phyloP scores from a whole-genome alignment of 257 asterid genomes.

The Echium plantagineum region DNA sequence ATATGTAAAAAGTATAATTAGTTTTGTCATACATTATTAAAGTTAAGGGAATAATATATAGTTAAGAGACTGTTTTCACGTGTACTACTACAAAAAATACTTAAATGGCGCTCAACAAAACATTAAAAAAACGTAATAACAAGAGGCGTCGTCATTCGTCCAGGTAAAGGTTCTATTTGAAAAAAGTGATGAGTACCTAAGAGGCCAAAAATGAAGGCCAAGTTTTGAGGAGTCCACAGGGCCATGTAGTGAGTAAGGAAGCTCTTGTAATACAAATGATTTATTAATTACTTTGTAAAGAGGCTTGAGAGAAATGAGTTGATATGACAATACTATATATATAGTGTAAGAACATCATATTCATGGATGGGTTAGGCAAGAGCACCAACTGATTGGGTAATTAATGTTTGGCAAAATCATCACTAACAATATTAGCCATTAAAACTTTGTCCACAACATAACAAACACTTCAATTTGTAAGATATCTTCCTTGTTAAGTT shows the following conservation, averaged over 20 bases:
- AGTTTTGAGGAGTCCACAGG: constrained; percentile 19
- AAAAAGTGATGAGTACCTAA: constrained; percentile 26
- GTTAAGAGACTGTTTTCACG: too few species aligned
- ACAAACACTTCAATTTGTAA: background rate
- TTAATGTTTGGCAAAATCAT: constrained; percentile 7
- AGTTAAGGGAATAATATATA: too few species aligned
- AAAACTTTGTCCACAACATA: background rate
- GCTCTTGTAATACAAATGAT: constrained; percentile 7
- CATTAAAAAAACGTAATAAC: too few species aligned
- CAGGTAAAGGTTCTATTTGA: background rate
- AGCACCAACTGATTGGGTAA: too few species aligned
- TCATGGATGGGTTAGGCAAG: constrained; percentile 12
- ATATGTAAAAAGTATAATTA: too few species aligned
- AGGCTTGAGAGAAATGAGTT: constrained; percentile 6
- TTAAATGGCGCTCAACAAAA: too few species aligned
- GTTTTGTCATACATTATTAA: too few species aligned
- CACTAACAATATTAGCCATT: too few species aligned
- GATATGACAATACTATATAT: constrained; percentile 6
- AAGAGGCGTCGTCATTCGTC: too few species aligned
- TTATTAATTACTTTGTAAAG: constrained; percentile 5
- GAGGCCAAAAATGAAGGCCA: constrained; percentile 51
- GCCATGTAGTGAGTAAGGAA: constrained; percentile 20
- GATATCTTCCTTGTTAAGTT: too few species aligned
- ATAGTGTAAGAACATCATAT: constrained; percentile 1
- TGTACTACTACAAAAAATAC: too few species aligned